phyloP scores from a whole-genome alignment of 306 rosid species.

The Dicorynia guianensis region DNA sequence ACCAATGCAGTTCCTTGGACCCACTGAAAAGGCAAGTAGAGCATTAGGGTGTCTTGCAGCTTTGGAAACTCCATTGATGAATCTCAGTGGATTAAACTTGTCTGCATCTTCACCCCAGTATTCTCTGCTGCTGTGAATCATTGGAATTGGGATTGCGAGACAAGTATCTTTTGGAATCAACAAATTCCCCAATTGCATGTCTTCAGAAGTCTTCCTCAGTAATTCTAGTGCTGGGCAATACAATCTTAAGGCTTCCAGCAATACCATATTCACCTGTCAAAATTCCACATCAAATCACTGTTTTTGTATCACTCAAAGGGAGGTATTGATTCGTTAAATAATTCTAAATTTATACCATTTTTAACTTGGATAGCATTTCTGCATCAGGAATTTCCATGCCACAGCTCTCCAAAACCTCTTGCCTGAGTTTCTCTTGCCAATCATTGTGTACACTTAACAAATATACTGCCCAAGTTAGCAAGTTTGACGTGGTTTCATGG shows the following conservation, averaged over 20 bases:
- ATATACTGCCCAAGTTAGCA: conserved; percentile 23
- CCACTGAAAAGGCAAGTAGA: conserved; percentile 22
- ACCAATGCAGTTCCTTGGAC: conserved; percentile 37
- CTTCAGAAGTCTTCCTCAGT: not conserved
- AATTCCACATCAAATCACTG: too few relatives aligned
- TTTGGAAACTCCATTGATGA: conserved; percentile 29
- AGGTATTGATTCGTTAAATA: not conserved
- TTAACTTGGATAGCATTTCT: conserved; percentile 1
- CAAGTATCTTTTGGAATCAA: conserved; percentile 10
- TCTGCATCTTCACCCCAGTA: conserved; percentile 42
- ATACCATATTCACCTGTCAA: conserved; percentile 14
- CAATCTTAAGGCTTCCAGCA: conserved; percentile 6
- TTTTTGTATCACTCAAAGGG: too few relatives aligned
- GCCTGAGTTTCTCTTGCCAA: conserved; percentile 19
- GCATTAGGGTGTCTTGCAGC: conserved; percentile 35
- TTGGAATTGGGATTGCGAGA: not conserved
- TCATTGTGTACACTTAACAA: not conserved
- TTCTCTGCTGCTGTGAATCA: not conserved
- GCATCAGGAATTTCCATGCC: not conserved
- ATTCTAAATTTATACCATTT: not conserved
- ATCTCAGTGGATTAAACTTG: conserved; percentile 41
- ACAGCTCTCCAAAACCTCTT: conserved; percentile 1
- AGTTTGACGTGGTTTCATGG: conserved; percentile 16
- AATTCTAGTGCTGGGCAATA: not conserved
- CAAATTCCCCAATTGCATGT: not conserved